Conservation (phyloP, 192 early-diverging fungal species). For the Podochytrium sp. region DNA sequence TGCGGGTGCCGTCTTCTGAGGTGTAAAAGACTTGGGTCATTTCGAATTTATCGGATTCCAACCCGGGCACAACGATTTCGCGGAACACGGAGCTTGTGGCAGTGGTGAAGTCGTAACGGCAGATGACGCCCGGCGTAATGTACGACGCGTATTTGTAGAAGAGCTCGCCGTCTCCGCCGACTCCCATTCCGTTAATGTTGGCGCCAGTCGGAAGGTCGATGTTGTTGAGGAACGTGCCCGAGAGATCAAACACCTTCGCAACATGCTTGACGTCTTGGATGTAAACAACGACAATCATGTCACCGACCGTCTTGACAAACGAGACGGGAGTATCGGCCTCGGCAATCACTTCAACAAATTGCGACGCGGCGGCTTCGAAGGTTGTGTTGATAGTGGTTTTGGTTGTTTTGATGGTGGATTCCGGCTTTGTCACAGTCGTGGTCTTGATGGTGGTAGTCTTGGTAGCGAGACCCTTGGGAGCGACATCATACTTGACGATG, state of each 20-base stretch:
- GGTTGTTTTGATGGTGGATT: neutral
- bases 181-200: conserved; percentile 32
- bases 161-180: conserved; percentile 46
- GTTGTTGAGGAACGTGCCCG: conserved; percentile 41
- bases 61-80: conserved; percentile 47
- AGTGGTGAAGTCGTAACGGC: conserved; percentile 47
- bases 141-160: conserved; percentile 62
- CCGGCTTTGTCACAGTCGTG: neutral
- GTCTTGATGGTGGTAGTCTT: neutral
- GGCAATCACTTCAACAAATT: conserved; percentile 62
- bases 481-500: conserved; percentile 66
- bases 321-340: conserved; percentile 54
- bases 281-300: conserved; percentile 63
- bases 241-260: conserved; percentile 48
- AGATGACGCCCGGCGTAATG: conserved; percentile 62
- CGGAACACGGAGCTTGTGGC: conserved; percentile 45
- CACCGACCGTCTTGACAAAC: conserved; percentile 38
- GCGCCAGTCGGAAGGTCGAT: conserved; percentile 57
- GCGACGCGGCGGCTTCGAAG: neutral
- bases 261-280: conserved; percentile 65
- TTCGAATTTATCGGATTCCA: conserved; percentile 49
- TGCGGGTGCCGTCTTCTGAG: conserved; percentile 69
- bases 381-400: neutral
- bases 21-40: conserved; percentile 67
- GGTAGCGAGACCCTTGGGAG: conserved; percentile 38